phyloP scores from a whole-genome alignment of 495 filamentous ascomycete species.

The Saxophila tyrrhenica region DNA sequence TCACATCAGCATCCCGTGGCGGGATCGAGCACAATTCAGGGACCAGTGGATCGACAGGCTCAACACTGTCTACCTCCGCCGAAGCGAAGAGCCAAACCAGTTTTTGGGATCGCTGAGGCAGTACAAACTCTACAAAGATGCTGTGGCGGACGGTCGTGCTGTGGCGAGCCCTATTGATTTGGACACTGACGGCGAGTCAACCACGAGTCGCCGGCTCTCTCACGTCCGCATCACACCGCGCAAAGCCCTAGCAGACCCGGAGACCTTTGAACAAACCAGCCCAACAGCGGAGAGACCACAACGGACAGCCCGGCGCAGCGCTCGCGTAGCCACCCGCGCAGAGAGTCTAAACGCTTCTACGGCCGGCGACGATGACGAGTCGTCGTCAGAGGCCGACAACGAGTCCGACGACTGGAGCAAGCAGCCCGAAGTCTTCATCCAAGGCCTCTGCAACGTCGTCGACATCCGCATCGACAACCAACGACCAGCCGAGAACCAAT shows the following conservation, averaged over 20 bases:
- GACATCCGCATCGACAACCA: conserved; percentile 72
- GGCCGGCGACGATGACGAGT: background rate
- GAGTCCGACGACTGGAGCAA: conserved; percentile 3
- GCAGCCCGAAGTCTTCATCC: conserved; percentile 34
- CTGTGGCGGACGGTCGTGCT: background rate
- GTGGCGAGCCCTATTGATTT: background rate
- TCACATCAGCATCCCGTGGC: conserved; percentile 63
- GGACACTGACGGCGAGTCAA: conserved; percentile 1
- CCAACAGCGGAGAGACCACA: background rate
- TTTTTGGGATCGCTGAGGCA: conserved; percentile 25
- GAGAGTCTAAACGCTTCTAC: background rate
- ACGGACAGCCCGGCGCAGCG: conserved; percentile 6
- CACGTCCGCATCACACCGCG: conserved; percentile 8
- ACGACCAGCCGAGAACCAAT: conserved; percentile 61
- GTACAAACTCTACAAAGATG: conserved; percentile 23
- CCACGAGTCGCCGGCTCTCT: background rate
- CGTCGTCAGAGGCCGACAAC: background rate
- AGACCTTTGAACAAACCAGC: conserved; percentile 2
- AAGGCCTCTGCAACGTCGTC: conserved; percentile 74
- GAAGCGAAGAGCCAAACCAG: conserved; percentile 38
- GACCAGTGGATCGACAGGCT: conserved; percentile 59
- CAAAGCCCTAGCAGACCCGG: conserved; percentile 9
- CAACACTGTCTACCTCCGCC: conserved; percentile 52
- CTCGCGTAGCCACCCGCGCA: background rate
- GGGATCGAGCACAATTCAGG: conserved; percentile 61